Percentiles rank a stretch among this genome's conserved stretches.
phyloP scores from a whole-genome alignment of 768 basidiomycete species.

The Tephrocybe sp. region DNA sequence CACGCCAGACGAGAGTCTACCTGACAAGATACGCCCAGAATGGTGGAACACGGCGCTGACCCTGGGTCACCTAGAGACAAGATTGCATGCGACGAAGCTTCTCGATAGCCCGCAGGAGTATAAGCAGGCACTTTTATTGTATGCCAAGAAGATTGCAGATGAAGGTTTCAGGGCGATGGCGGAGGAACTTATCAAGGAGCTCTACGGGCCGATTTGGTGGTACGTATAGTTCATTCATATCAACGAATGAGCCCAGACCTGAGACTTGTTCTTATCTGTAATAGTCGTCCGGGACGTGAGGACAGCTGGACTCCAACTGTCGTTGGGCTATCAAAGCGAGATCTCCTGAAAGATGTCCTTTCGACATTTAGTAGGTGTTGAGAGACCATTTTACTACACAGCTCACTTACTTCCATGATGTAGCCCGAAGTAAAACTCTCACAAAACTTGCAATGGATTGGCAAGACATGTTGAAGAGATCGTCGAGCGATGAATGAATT shows the following conservation, averaged over 20 bases:
- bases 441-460: slow-evolving; percentile 75
- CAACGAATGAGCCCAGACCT: not conserved
- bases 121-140: slow-evolving; percentile 68
- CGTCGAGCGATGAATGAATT: slow-evolving; percentile 47
- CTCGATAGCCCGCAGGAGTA: slow-evolving; percentile 87
- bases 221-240: slow-evolving; percentile 42
- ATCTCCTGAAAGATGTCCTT: slow-evolving; percentile 79
- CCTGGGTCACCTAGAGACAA: slow-evolving; percentile 85
- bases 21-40: slow-evolving; percentile 51
- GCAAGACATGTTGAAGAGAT: slow-evolving; percentile 76
- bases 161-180: slow-evolving; percentile 86
- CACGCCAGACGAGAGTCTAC: slow-evolving; percentile 31
- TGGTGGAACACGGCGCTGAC: slow-evolving; percentile 87
- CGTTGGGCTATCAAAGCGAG: slow-evolving; percentile 74
- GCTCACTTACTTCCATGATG: slow-evolving; percentile 3
- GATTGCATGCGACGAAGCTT: slow-evolving; percentile 66
- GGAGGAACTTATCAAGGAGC: slow-evolving; percentile 87
- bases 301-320: slow-evolving; percentile 66
- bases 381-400: not conserved
- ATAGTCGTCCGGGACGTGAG: slow-evolving; percentile 69
- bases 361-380: slow-evolving; percentile 67
- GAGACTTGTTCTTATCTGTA: slow-evolving; percentile 9
- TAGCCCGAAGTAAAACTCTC: slow-evolving; percentile 74
- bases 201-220: slow-evolving; percentile 90
- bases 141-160: slow-evolving; percentile 84